These are phyloP conservation scores for Chlamydomonas schloesseri DNA, from an alignment of 139 green algal genomes.

Conservation along the genomic window DNA sequence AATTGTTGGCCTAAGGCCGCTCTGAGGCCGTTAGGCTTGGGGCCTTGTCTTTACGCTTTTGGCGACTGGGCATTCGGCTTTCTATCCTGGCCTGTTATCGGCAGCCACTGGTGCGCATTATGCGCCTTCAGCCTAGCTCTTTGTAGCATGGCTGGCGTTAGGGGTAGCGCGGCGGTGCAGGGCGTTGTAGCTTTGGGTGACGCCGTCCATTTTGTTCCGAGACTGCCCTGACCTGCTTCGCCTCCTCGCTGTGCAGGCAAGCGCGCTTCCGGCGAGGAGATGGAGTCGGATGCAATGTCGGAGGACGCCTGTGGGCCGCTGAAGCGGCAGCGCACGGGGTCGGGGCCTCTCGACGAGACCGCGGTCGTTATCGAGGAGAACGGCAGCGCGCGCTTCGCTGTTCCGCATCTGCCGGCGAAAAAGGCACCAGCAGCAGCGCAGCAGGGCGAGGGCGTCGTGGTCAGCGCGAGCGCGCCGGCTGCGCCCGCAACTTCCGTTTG, in stretches of 20 bases:
- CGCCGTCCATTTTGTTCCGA: background rate
- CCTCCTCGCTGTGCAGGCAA: conserved; percentile 7
- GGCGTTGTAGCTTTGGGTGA: no score
- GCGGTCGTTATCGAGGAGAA: background rate
- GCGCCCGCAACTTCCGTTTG: background rate
- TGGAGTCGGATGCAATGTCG: conserved; percentile 15
- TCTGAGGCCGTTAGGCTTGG: background rate
- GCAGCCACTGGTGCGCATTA: background rate
- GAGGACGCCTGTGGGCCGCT: conserved; percentile 32
- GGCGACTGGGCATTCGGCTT: background rate
- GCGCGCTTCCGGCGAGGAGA: conserved; percentile 23
- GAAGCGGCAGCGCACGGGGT: conserved; percentile 13
- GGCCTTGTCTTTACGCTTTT: background rate
- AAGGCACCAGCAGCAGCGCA: background rate
- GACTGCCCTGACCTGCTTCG: background rate
- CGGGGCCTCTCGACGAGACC: background rate
- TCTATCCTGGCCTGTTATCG: background rate
- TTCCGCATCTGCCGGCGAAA: conserved; percentile 24
- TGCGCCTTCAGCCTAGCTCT: background rate
- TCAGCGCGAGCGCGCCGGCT: background rate
- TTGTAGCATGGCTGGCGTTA: background rate
- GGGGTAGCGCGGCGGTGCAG: no score
- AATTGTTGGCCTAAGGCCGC: no score
- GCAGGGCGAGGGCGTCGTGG: background rate
- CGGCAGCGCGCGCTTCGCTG: background rate